A percentile compares a stretch with the other conserved stretches of the same genome.
These are phyloP conservation scores for Fusarium chuoi DNA, from an alignment of 2,329 filamentous ascomycete genomes.

Conservation along the genomic window DNA sequence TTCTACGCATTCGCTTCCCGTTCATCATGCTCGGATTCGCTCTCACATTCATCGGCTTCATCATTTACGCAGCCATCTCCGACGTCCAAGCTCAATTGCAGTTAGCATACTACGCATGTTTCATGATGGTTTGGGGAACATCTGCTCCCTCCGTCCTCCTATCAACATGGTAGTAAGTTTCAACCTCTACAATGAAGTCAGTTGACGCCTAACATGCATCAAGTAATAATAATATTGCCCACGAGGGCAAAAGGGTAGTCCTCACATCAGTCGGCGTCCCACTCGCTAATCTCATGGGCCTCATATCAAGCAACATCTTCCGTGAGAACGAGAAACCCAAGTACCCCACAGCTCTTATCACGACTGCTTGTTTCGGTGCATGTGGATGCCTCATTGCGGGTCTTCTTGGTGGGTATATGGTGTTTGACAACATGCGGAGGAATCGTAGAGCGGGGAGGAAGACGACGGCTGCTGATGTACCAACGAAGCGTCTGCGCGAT, in stretches of 20 bases:
- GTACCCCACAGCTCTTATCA: conserved; percentile 73
- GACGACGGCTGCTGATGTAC: conserved; percentile 5
- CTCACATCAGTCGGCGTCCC: conserved; percentile 14
- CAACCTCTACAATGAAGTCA: too few species aligned
- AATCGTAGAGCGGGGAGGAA: conserved; percentile 11
- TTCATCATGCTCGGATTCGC: conserved; percentile 19
- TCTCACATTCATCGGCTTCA: conserved; percentile 3
- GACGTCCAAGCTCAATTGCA: conserved; percentile 6
- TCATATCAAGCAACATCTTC: conserved; percentile 77
- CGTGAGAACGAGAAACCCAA: conserved; percentile 70
- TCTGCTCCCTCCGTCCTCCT: conserved; percentile 1
- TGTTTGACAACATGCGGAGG: conserved; percentile 54
- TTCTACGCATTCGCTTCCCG: background rate
- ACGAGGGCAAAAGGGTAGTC: rapidly evolving
- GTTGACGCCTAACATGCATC: too few species aligned
- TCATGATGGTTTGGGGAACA: conserved; percentile 25
- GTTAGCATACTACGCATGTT: conserved; percentile 7
- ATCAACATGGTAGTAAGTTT: conserved; percentile 6
- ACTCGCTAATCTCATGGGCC: conserved; percentile 51
- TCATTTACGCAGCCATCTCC: conserved; percentile 15
- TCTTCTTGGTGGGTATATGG: conserved; percentile 69
- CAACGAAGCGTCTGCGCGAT: background rate
- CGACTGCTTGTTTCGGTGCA: conserved; percentile 72
- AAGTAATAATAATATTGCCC: background rate
- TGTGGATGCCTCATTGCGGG: conserved; percentile 66